Evolutionary conservation across 331 rosid genomes (phyloP).

Genomic region (Malus hybrid): DNA sequence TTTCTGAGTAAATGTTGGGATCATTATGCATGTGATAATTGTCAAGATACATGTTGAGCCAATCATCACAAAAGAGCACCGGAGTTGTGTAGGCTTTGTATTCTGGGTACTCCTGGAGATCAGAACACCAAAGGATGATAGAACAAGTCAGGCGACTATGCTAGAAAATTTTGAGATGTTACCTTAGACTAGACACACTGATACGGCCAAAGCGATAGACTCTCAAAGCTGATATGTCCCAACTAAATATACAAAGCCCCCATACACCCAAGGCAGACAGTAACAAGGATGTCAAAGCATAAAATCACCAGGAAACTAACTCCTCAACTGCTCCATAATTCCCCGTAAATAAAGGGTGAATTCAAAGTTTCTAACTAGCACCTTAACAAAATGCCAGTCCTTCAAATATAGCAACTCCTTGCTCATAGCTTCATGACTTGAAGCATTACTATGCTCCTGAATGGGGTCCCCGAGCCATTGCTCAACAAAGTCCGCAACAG

Average conservation of each 20-base stretch:
- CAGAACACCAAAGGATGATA: conserved; percentile 13
- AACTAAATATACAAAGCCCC: neutral
- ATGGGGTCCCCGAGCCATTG: conserved; percentile 39
- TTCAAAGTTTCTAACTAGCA: conserved; percentile 6
- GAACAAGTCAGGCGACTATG: conserved; percentile 10
- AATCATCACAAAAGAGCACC: conserved; percentile 70
- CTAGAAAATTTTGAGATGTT: conserved; percentile 3
- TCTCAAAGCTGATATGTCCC: neutral
- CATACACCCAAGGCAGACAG: neutral
- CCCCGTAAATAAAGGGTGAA: neutral
- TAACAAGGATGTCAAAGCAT: neutral
- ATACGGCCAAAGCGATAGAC: neutral
- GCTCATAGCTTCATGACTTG: conserved; percentile 10
- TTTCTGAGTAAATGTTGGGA: conserved; percentile 39
- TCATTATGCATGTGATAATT: conserved; percentile 57
- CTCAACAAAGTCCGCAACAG: conserved; percentile 53
- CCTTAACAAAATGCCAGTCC: conserved; percentile 99
- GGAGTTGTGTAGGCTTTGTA: conserved; percentile 76
- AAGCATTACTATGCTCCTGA: conserved; percentile 15
- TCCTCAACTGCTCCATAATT: neutral
- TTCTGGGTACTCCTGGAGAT: conserved; percentile 70
- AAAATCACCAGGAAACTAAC: neutral
- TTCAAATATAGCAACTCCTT: conserved; percentile 60
- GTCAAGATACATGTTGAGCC: conserved; percentile 93
- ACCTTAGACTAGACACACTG: neutral